Conservation (phyloP, 2,329 filamentous ascomycete species). For the Fusarium chuoi region DNA sequence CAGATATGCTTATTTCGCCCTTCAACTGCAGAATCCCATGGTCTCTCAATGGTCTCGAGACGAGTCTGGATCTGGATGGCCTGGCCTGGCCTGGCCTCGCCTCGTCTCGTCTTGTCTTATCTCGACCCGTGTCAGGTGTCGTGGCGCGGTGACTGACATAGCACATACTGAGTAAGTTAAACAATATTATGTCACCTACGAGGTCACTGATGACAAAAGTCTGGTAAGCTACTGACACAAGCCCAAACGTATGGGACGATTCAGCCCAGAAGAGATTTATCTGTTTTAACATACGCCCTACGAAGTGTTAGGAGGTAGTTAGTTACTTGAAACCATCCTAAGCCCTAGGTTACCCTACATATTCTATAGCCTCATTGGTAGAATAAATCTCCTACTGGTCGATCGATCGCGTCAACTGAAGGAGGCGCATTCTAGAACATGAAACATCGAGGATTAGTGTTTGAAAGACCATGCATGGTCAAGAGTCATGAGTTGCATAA, state of each 20-base stretch:
- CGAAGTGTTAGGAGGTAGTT: background rate
- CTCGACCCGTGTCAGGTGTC: background rate
- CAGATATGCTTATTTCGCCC: background rate
- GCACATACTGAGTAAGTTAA: background rate
- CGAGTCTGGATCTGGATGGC: background rate
- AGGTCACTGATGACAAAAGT: background rate
- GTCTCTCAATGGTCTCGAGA: background rate
- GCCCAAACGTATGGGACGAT: background rate
- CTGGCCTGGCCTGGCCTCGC: background rate
- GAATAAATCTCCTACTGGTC: background rate
- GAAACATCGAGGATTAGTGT: background rate
- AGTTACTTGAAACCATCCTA: background rate
- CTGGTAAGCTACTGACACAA: background rate
- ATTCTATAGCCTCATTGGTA: background rate
- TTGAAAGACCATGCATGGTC: background rate
- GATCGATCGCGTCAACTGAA: background rate
- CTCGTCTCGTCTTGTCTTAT: background rate
- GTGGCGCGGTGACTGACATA: background rate
- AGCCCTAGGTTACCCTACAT: background rate
- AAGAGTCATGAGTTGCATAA: background rate
- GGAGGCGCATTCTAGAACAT: background rate
- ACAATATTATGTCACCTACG: background rate
- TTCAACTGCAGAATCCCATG: background rate
- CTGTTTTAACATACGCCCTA: background rate
- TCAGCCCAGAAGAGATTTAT: background rate